Base-by-base conservation (phyloP, 306 rosid genomes). In the Cicer yamashitae region DNA sequence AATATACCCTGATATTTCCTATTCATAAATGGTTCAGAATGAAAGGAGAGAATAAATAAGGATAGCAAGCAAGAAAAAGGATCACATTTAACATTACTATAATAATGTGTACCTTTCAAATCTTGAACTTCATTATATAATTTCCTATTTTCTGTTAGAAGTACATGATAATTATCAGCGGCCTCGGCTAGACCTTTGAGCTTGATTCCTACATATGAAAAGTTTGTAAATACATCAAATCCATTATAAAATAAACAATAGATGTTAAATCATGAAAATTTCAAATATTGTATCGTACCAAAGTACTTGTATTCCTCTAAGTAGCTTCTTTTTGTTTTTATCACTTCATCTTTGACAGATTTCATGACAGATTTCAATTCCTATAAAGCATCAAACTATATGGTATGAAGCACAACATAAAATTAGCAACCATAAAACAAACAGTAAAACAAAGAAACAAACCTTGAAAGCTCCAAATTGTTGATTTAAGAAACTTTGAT, bases 1-100 rank as follows among this genome's bases (percentile, higher is more conserved):
- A 92, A 77, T 96, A 92, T 40, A 96, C 99, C 82, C 99, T 88
- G 53, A 96, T 96, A 87, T 90, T 96, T 68, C 99, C 99, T 96
- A 77, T 66, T 62, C 43, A 75, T 40, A 73, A 81, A 53, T 75
- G 46, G 51, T 74, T 79, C 52, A 59, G 40, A 74, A 61, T 3
- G 40, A 20, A 79, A 68, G 10, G 47, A 50, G 50, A 64, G 54
- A 69, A 39, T 8, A 66, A 45, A 84, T 77, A 76, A 63, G 71
- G 39, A 67, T 77, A 64, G 71, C 51, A 74, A 70, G 57, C 47
- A 76, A 70, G 70, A 15, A 67, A 64, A 65, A 37, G 10, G 60
- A 38, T 62, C 43, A 67, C 54, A 37, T 74, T 71, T 56, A 74
- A 76, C 57, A 39, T 11, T 10, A n/a, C 39, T 37, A 20, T 66